Conservation (phyloP, 2,329 filamentous ascomycete species). For the Massarina eburnea region DNA sequence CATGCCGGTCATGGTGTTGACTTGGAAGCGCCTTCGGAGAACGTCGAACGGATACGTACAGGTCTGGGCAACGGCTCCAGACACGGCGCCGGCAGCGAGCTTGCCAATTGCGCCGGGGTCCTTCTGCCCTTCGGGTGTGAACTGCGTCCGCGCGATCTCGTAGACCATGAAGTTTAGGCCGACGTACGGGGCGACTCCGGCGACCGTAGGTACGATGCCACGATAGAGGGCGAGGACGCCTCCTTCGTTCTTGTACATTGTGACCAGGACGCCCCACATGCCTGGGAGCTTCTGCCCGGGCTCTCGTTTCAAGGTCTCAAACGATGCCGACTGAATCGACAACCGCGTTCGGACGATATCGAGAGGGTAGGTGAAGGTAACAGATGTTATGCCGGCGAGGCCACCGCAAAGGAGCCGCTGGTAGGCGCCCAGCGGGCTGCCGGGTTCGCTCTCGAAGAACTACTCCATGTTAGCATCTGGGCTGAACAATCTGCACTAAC, state of each 20-base stretch:
- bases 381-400: constrained; percentile 90
- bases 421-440: constrained; percentile 71
- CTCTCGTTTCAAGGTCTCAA: constrained; percentile 66
- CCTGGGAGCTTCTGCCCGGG: constrained; percentile 68
- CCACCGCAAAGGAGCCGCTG: constrained; percentile 87
- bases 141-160: constrained; percentile 78
- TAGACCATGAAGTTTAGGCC: constrained; percentile 99
- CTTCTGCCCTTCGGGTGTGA: constrained; percentile 85
- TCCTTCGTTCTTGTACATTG: constrained; percentile 91
- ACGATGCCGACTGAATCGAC: constrained; percentile 97
- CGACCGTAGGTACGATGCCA: constrained; percentile 89
- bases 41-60: constrained; percentile 99
- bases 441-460: constrained; percentile 76
- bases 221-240: constrained; percentile 85
- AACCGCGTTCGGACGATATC: constrained; percentile 95
- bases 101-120: constrained; percentile 81
- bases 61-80: constrained; percentile 94
- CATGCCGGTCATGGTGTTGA: constrained; percentile 99
- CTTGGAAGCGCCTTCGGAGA: constrained; percentile 89
- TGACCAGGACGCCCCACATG: constrained; percentile 81
- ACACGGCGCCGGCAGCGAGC: constrained; percentile 84
- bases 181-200: constrained; percentile 94
- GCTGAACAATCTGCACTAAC: neutral
- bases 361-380: constrained; percentile 91
- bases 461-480: constrained; percentile 36